Evolutionary conservation across 371 early-diverging fungal genomes (phyloP).

Genomic region (Zopfochytrium polystomum): DNA sequence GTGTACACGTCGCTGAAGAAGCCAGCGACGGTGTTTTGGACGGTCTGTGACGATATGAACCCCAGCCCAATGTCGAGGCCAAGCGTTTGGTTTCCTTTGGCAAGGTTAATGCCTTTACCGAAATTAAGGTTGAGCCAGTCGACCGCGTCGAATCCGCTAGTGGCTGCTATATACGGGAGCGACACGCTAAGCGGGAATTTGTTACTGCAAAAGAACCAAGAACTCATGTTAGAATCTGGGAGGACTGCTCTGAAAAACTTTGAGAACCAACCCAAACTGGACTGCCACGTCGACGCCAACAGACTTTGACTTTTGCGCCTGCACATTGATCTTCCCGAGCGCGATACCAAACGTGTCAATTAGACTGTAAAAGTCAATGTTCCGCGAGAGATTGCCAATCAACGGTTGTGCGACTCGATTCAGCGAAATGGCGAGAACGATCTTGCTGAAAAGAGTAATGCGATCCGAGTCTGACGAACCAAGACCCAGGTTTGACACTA

Average conservation of each 20-base stretch:
- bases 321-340: background rate
- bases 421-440: background rate
- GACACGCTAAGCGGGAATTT: background rate
- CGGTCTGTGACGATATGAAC: constrained; percentile 25
- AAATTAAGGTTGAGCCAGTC: background rate
- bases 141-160: background rate
- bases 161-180: background rate
- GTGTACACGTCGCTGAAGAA: constrained; percentile 11
- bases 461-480: constrained; percentile 4
- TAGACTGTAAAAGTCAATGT: constrained; percentile 7
- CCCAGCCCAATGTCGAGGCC: constrained; percentile 10
- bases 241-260: too few species aligned
- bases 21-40: constrained; percentile 25
- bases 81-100: constrained; percentile 13
- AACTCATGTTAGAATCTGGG: too few species aligned
- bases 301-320: background rate
- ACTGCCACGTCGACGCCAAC: background rate
- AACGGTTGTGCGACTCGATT: constrained; percentile 4
- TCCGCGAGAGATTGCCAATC: constrained; percentile 1
- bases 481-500: background rate
- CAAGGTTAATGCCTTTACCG: constrained; percentile 1
- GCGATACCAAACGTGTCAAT: constrained; percentile 1
- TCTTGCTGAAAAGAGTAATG: constrained; percentile 4
- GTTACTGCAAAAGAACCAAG: too few species aligned
- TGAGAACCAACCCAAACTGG: background rate